Evolutionary conservation across 257 asterid species (phyloP), one percentile per base, ranked within the genome.

Genomic region (Craterostigma plantagineum): DNA sequence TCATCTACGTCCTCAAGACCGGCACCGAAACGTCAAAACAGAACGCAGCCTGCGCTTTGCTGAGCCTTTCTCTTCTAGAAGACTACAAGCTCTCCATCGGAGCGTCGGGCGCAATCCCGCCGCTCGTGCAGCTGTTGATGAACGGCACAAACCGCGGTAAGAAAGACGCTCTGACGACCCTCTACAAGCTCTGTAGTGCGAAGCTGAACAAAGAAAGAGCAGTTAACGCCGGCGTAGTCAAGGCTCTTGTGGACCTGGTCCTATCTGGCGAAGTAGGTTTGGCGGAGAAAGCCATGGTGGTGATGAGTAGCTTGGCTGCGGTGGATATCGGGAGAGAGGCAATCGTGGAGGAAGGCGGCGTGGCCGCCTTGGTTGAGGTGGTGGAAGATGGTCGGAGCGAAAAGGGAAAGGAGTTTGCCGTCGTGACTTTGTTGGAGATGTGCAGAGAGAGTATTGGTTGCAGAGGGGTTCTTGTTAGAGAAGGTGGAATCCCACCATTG

Each of bases 201-300:
- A 56, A 51, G 40, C 18, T 82, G 75, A 87, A 87, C 45, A 87
- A 87, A 65, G 95, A 87, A 78, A 67, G 95, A 49, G 92, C 93
- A 0, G 90, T 82, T 48, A 67, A 47, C 14, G 95, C 98, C 0
- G 98, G 98, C 11, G 85, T 66, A 0, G 93, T 87, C 16, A 64
- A 63, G 64, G 90, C 90, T 16, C 57, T 87, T 64, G 90, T 79
- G 63, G 83, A 35, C 13, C 56, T 87, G 34, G 90, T 82, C 50
- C 67, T 59, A 12, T 91, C 76, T 57, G 72, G 79, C 40, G 83
- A 80, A 12, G 61, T 72, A 4, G 95, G 98, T 11, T 56, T 87
- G 61, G 78, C 92, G 1, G 98, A 87, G 81, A 87, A 87, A 74
- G 90, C 98, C 0, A 76, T 87, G 95, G 98, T 79, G 57, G 98